Percentiles rank a stretch among this genome's conserved stretches.
Evolutionary conservation across 371 early-diverging fungal genomes (phyloP).

Genomic region (Caulochytrium protostelioides): DNA sequence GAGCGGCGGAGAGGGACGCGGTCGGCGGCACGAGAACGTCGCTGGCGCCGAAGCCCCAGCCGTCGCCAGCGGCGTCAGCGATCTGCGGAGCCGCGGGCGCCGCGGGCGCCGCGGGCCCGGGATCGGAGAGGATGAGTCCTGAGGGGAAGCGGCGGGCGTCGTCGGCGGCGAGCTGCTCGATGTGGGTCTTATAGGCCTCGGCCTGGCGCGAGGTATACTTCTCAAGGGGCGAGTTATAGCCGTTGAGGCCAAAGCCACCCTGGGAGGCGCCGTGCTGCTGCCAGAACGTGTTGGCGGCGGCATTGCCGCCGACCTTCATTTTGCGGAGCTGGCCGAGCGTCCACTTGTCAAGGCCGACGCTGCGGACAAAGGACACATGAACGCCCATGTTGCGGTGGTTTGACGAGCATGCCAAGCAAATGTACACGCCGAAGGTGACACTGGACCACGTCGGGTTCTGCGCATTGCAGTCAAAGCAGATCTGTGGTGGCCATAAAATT

Average conservation of each 20-base stretch:
- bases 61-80: neutral
- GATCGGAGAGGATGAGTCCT: neutral
- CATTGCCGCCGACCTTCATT: constrained; percentile 79
- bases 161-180: constrained; percentile 49
- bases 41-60: neutral
- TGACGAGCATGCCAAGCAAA: constrained; percentile 94
- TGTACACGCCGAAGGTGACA: constrained; percentile 88
- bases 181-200: constrained; percentile 55
- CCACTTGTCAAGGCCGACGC: constrained; percentile 77
- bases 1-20: no score
- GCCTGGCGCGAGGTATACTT: constrained; percentile 64
- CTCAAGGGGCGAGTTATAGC: constrained; percentile 47
- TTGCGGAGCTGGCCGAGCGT: constrained; percentile 76
- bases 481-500: constrained; percentile 17
- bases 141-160: constrained; percentile 28
- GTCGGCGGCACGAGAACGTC: no score
- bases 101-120: constrained; percentile 6
- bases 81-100: no score
- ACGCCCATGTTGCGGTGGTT: constrained; percentile 86
- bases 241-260: no score
- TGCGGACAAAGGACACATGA: constrained; percentile 88
- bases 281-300: constrained; percentile 55
- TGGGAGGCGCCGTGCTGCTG: constrained; percentile 32
- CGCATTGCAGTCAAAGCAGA: constrained; percentile 90
- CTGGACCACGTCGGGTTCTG: constrained; percentile 95